Evolutionary conservation across 768 basidiomycete species (phyloP), one percentile per base, ranked within the genome.

Genomic region (Pisolithus sp.): DNA sequence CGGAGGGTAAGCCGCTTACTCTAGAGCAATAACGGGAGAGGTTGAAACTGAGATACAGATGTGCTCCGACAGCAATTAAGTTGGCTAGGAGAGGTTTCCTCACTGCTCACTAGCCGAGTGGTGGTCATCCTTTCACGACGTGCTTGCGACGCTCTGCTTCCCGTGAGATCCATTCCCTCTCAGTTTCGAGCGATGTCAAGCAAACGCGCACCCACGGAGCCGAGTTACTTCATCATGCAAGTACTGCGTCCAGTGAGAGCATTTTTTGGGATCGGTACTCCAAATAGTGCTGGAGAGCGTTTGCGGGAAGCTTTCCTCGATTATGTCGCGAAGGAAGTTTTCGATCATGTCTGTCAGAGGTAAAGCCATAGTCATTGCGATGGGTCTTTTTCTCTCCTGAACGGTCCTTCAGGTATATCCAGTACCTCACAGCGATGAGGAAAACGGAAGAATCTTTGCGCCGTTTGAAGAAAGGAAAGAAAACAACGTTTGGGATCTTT

Each of bases 381-480:
- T 45, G 6, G n/a, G 18, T 42, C 26, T 53, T 37, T 36, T 46
- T 38, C 20, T 7, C 26, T n/a, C 28, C 24, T 34, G 31, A 42
- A 45, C 17, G 20, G 5, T 13, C 26, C 47, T 28, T 26, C 51
- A 92, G 91, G 61, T 96, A 95, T 66, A 81, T 86, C 12, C 76
- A 78, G 51, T 86, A 90, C 62, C 74, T 98, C 21, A 75, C 82
- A 9, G 80, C 82, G 1, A 92, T 94, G 79, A 89, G 84, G 67
- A 95, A 95, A 73, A 91, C 91, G 7, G 93, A 97, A 57, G 93
- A 93, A 62, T 86, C 90, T 10, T 71, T 98, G 23, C 76, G 86
- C 37, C 79, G 89, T 36, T 76, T 95, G 59, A 93, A 93, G 63
- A 95, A 89, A 66, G 86, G 88, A 41, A 91, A 89, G 61, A 90